Base-by-base conservation (phyloP, 2,329 filamentous ascomycete genomes). In the Rhynchosporium agropyri region DNA sequence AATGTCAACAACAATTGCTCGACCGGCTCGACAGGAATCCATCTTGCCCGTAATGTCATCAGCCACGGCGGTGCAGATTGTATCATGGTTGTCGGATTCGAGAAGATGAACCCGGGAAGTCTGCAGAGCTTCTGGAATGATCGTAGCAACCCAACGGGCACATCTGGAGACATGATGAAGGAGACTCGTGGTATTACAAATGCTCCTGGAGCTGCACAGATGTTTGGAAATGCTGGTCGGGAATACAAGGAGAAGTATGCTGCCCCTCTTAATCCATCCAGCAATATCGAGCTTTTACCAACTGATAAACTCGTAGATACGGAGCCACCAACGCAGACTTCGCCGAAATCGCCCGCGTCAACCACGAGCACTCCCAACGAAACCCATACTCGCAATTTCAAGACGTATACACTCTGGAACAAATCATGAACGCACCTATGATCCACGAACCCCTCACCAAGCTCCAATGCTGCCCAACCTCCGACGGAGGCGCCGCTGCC, bases 1-100 rank as follows among this genome's bases (percentile, higher is more conserved):
- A 98, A 98, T 74, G 92, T 97, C 74, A 98, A 97, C 84, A 98
- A 98, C 83, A 97, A 97, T 81, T 98, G 94, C 83, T 91, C 91
- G 3, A 98, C 94, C 0, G 95, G 94, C n/a, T 92, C 89, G 4
- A 97, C 94, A 0, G 95, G 94, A 8, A 80, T 98, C 63, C 88
- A 88, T 74, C 89, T 98, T 84, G 95, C 84, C 1, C 83, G 92
- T 40, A 91, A 88, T 59, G 83, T 96, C 75, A 88, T 97, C 71
- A 83, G 86, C 6, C 84, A 90, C 70, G 93, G 93, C 40, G 90
- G 86, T 13, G 90, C 92, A 1, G 91, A 97, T 77, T 96, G 92
- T 74, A 87, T 97, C 26, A 80, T 98, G 65, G 93, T 98, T 0
- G 86, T 98, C 26, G 95, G 94, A 3, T 98, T 98, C 72, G 95